These are phyloP conservation scores for Trichoderma polysporum DNA, from an alignment of 2,329 filamentous ascomycete genomes.

Conservation along the genomic window DNA sequence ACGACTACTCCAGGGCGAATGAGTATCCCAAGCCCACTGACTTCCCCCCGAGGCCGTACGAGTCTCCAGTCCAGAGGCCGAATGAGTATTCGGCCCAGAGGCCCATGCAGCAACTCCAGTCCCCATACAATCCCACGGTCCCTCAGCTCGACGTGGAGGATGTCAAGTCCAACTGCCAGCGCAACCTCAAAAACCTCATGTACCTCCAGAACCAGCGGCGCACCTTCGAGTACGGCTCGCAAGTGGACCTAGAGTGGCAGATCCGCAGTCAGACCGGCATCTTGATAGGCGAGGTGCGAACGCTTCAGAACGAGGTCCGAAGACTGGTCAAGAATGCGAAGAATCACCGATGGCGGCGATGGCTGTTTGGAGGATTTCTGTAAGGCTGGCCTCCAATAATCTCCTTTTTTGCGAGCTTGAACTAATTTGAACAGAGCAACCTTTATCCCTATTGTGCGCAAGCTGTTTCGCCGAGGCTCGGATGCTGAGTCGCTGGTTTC, in stretches of 20 bases:
- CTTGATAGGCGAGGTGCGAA: conserved; percentile 46
- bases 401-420: background rate
- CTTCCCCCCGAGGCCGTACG: conserved; percentile 14
- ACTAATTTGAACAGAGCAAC: conserved; percentile 41
- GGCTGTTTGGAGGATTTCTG: conserved; percentile 53
- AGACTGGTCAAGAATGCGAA: conserved; percentile 46
- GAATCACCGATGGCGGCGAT: conserved; percentile 52
- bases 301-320: conserved; percentile 45
- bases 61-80: conserved; percentile 8
- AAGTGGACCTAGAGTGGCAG: conserved; percentile 43
- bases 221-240: conserved; percentile 31
- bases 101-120: conserved; percentile 18
- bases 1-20: background rate
- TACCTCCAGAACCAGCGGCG: conserved; percentile 34
- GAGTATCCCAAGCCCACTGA: background rate
- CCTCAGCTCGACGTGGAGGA: conserved; percentile 29
- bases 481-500: conserved; percentile 38
- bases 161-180: conserved; percentile 37
- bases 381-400: conserved; percentile 37
- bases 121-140: conserved; percentile 4
- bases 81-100: conserved; percentile 11
- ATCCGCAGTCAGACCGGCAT: conserved; percentile 44
- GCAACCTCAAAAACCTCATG: conserved; percentile 39
- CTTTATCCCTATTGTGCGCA: conserved; percentile 53
- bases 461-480: conserved; percentile 48